Evolutionary conservation across 2,329 filamentous ascomycete species (phyloP).

Genomic region (Fusarium pininemorale): DNA sequence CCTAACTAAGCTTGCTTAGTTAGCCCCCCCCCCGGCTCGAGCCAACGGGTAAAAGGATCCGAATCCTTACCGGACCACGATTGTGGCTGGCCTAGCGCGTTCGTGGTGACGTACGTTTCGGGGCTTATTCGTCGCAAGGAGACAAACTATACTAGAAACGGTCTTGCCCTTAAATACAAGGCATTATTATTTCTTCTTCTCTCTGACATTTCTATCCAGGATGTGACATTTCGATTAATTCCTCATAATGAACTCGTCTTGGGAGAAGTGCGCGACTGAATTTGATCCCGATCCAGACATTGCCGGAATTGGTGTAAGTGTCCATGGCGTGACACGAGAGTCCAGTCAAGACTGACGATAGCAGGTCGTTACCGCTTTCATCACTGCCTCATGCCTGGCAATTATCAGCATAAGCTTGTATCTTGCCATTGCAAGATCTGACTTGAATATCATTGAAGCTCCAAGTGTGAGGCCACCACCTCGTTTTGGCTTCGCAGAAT

Average conservation of each 20-base stretch:
- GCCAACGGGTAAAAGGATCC: neutral
- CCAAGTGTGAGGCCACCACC: neutral
- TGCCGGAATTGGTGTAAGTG: neutral
- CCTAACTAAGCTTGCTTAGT: too few species aligned
- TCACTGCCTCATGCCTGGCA: neutral
- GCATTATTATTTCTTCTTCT: neutral
- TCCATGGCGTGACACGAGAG: fast-evolving
- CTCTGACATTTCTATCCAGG: too few species aligned
- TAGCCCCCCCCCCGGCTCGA: too few species aligned
- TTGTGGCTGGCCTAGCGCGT: neutral
- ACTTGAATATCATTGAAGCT: fast-evolving
- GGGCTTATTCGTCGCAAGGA: neutral
- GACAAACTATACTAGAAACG: neutral
- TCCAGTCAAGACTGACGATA: neutral
- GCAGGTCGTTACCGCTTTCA: neutral
- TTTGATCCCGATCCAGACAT: neutral
- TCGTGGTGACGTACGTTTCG: neutral
- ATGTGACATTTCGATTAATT: too few species aligned
- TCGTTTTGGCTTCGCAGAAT: neutral
- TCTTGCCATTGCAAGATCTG: neutral
- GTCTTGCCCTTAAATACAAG: neutral
- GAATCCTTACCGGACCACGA: neutral
- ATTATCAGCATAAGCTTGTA: neutral
- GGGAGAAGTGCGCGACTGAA: neutral
- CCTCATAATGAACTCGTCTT: neutral